Base-by-base conservation (phyloP, 1,284 basidiomycete species). In the Rhodotorula glutinis region DNA sequence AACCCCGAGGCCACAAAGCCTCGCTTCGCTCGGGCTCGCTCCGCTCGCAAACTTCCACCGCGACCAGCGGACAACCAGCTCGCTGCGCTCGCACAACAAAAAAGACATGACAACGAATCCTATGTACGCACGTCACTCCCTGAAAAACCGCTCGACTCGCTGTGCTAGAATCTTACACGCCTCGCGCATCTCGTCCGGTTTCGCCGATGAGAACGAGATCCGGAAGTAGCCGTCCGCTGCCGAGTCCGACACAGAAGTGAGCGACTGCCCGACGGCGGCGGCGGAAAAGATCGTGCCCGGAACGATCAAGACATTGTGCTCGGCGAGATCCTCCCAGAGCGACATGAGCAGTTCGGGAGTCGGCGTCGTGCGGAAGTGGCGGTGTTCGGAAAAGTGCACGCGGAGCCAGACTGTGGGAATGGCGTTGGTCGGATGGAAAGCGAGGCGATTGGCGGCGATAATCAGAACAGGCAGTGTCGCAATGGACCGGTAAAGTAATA, bases 341-440 rank as follows among this genome's bases (percentile, higher is more conserved):
- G 84, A 80, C 63, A 79, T 77, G 75, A 88, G 86, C 33, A 86
- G 78, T 9, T 54, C 59, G 4, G 54, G 7, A 0, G 72, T 69
- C 27, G 79, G 77, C 60, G 83, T 79, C 54, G 79, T 78, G 27
- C 80, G 81, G 27, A 82, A 84, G 16, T 82, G 80, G 1, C 85
- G 86, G 76, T 86, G 85, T 60, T 83, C 79, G 54, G 85, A 82
- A 53, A 91, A 81, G 77, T 90, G 84, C 29, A 90, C 76, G 69
- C 83, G 83, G 53, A 90, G 77, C 86, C 88, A 81, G 57, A 82
- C 72, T 73, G 74, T 77, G 77, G 0, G n/a, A n/a, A n/a, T 76
- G 75, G 4, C 78, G 77, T 27, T 79, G 70, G 13, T 76, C 3
- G 27, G 30, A 16, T 19, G 8, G 21, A 21, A 19, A 16, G 27